A percentile compares a stretch with the other conserved stretches of the same genome.
Evolutionary conservation across 139 green algal genomes (phyloP).

Genomic region (Marvania coccoides): DNA sequence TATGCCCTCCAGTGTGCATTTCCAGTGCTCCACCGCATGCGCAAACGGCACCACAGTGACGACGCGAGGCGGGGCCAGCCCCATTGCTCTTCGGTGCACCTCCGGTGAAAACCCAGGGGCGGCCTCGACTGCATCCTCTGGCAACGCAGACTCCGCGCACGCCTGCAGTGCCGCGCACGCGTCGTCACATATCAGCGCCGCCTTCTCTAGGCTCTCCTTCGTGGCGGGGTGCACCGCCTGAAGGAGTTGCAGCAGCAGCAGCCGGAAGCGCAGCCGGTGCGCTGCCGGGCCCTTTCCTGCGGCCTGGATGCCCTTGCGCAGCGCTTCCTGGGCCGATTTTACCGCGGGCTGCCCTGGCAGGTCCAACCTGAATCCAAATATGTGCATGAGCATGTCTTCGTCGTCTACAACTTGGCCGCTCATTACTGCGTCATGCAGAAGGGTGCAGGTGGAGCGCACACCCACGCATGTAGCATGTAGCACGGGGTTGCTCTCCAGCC

Average conservation of each 20-base stretch:
- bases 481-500: conserved; percentile 21
- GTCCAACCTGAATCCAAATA: conserved; percentile 43
- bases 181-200: conserved; percentile 5
- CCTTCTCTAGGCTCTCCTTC: conserved; percentile 17
- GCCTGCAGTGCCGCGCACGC: conserved; percentile 12
- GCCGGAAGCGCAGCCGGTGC: conserved; percentile 32
- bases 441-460: conserved; percentile 38
- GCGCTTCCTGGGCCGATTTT: conserved; percentile 3
- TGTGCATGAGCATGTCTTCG: conserved; percentile 45
- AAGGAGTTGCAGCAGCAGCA: conserved; percentile 20
- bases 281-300: background rate
- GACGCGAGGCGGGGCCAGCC: conserved; percentile 43
- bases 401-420: conserved; percentile 44
- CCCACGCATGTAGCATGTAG: conserved; percentile 59
- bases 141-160: background rate
- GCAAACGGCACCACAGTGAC: conserved; percentile 25
- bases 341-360: background rate
- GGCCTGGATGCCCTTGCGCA: conserved; percentile 2
- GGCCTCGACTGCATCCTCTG: background rate
- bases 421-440: conserved; percentile 49
- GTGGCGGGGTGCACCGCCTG: conserved; percentile 4
- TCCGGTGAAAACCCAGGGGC: conserved; percentile 37
- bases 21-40: conserved; percentile 38
- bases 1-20: conserved; percentile 39
- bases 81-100: conserved; percentile 55